Evolutionary conservation across 495 filamentous ascomycete species (phyloP), one percentile per base, ranked within the genome.

Genomic region (Penicillium odoratum): DNA sequence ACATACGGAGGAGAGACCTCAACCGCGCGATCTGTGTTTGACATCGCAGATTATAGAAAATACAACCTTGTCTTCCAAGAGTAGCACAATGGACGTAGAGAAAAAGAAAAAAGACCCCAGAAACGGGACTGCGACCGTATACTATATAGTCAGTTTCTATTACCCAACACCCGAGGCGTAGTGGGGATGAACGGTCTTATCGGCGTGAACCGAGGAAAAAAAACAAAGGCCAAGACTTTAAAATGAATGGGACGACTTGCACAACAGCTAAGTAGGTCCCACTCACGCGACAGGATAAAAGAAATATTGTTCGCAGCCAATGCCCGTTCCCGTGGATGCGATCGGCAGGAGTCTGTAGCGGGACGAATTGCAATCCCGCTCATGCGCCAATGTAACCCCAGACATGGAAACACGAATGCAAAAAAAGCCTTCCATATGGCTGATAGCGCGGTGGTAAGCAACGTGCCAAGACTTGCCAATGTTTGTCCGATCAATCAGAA

Each of bases 1-100:
- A 74, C 75, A 63, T 68, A 78, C 75, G 64, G 66, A 61, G 69
- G 66, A 60, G 69, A 56, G 51, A 65, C 57, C 65, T 71, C 71
- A 58, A 67, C 66, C 67, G 71, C 71, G 55, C 61, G 68, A 53
- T 72, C 65, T 54, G 63, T 61, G 30, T 66, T 56, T 53, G 72
- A 65, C 71, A 77, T 77, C 56, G 51, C 34, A 55, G 53, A 56
- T 60, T 53, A 42, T 30, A 2, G 33, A 21, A 21, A 26, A 11
- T 4, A 51, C 60, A 53, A 59, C 47, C 46, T 51, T 56, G 36
- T 54, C 58, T 53, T 47, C 29, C 43, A 47, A 51, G 42, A 38
- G 52, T 33, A 40, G 48, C 38, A 51, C 26, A 16, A 38, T 18
- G 49, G 56, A 53, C 49, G 44, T 29, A 43, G 44, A 53, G 54